phyloP scores from a whole-genome alignment of 2,329 filamentous ascomycete genomes.

The Rhexocercosporidium sp. region DNA sequence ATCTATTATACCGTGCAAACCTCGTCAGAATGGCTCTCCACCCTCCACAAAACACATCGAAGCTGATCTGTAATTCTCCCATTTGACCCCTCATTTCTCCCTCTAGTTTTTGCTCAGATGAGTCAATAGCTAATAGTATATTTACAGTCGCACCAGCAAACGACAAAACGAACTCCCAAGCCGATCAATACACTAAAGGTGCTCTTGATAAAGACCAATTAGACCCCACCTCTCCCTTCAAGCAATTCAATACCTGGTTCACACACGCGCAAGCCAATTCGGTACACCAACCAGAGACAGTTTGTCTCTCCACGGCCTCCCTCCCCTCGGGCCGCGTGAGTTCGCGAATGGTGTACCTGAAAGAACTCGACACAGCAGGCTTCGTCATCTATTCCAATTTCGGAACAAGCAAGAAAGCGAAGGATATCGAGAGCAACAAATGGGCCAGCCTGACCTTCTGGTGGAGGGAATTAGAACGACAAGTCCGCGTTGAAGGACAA shows the following conservation, averaged over 20 bases:
- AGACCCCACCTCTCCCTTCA: conserved; percentile 65
- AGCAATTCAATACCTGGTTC: conserved; percentile 93
- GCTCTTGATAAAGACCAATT: conserved; percentile 67
- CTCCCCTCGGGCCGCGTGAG: conserved; percentile 85
- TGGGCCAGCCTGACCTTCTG: conserved; percentile 87
- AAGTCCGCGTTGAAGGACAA: conserved; percentile 86
- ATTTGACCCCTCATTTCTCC: conserved; percentile 10
- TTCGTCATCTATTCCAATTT: conserved; percentile 97
- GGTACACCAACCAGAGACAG: conserved; percentile 83
- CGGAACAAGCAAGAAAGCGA: conserved; percentile 73
- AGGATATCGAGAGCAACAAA: conserved; percentile 73
- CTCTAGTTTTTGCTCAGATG: neutral
- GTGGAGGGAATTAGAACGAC: conserved; percentile 86
- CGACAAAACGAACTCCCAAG: conserved; percentile 63
- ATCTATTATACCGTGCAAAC: conserved; percentile 26
- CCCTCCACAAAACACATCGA: conserved; percentile 33
- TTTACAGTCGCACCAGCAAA: conserved; percentile 66
- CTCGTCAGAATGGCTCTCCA: conserved; percentile 39
- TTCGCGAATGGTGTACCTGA: conserved; percentile 89
- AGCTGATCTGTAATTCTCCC: conserved; percentile 41
- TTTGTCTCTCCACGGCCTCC: conserved; percentile 81
- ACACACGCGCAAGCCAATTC: conserved; percentile 62
- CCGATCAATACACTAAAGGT: conserved; percentile 76
- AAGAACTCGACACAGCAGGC: conserved; percentile 82
- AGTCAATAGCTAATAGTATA: neutral